A percentile compares a stretch with the other conserved stretches of the same genome.
Evolutionary conservation across 148 eudicot species (phyloP).

Genomic region (Hydrangea macrophylla): DNA sequence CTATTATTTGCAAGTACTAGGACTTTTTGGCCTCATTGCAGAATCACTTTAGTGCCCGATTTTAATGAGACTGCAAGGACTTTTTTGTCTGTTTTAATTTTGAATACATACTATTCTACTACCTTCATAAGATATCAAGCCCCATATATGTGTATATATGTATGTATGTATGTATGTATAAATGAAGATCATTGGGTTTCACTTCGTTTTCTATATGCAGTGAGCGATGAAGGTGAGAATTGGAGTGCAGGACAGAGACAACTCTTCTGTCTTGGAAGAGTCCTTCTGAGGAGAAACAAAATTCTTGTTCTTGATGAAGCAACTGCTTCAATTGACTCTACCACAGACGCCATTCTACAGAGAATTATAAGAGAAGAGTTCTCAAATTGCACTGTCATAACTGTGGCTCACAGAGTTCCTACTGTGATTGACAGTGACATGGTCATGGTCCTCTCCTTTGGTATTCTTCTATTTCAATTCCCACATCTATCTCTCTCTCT

Average conservation of each 20-base stretch:
- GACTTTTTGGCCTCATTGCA: no score
- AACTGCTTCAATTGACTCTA: conserved; percentile 62
- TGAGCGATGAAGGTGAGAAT: conserved; percentile 65
- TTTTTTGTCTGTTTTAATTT: background rate
- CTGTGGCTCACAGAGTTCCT: conserved; percentile 72
- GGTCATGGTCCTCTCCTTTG: conserved; percentile 71
- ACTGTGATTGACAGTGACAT: conserved; percentile 60
- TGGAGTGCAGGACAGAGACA: conserved; percentile 72
- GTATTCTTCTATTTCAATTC: conserved; percentile 33
- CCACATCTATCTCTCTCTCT: background rate
- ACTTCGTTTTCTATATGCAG: conserved; percentile 15
- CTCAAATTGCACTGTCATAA: conserved; percentile 52
- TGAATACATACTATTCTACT: background rate
- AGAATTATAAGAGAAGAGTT: conserved; percentile 56
- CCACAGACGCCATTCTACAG: conserved; percentile 57
- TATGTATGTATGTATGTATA: no score
- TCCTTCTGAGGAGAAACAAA: conserved; percentile 54
- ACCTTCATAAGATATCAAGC: background rate
- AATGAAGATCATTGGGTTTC: background rate
- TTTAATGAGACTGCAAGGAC: no score
- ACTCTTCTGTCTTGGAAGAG: conserved; percentile 65
- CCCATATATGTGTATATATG: no score
- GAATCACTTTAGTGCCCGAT: no score
- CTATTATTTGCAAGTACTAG: no score
- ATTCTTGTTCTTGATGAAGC: conserved; percentile 71